Percentiles rank a stretch among this genome's conserved stretches.
phyloP scores from a whole-genome alignment of 306 rosid species.

The Vigna angularis region DNA sequence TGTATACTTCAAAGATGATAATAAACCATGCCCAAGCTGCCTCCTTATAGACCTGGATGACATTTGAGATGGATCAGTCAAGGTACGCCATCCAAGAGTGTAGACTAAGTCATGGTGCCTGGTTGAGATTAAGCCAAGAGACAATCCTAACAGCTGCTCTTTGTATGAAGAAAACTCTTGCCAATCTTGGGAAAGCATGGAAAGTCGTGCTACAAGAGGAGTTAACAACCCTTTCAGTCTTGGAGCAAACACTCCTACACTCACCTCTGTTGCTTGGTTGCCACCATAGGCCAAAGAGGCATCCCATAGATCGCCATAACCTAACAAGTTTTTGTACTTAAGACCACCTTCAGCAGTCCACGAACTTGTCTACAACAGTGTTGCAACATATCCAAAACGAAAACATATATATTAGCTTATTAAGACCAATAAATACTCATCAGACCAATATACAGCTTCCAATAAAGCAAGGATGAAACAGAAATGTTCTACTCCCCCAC shows the following conservation, averaged over 20 bases:
- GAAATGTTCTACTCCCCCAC: slow-evolving; percentile 6
- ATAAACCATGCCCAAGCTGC: slow-evolving; percentile 95
- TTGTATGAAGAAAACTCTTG: slow-evolving; percentile 87
- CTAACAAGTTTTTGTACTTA: slow-evolving; percentile 83
- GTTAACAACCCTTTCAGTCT: slow-evolving; percentile 65
- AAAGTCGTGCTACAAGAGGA: slow-evolving; percentile 74
- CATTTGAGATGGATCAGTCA: slow-evolving; percentile 89
- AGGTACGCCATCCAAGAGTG: slow-evolving; percentile 93
- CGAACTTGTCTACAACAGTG: slow-evolving; percentile 80
- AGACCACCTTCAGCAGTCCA: slow-evolving; percentile 86
- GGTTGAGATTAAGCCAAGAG: slow-evolving; percentile 80
- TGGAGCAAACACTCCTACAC: slow-evolving; percentile 85
- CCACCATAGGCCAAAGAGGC: slow-evolving; percentile 90
- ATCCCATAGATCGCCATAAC: slow-evolving; percentile 98
- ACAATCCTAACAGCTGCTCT: slow-evolving; percentile 81
- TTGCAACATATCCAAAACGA: slow-evolving; percentile 40
- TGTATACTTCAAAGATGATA: slow-evolving; percentile 86
- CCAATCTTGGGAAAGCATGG: slow-evolving; percentile 96
- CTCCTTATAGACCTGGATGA: slow-evolving; percentile 92
- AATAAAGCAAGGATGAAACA: slow-evolving; percentile 32
- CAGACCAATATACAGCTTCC: slow-evolving; percentile 26
- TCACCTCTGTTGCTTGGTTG: slow-evolving; percentile 80
- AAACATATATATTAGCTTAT: slow-evolving; percentile 17
- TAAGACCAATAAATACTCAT: slow-evolving; percentile 20
- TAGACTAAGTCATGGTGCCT: slow-evolving; percentile 81